Base-by-base conservation (phyloP, 345 rosid species). In the Turritis glabra region DNA sequence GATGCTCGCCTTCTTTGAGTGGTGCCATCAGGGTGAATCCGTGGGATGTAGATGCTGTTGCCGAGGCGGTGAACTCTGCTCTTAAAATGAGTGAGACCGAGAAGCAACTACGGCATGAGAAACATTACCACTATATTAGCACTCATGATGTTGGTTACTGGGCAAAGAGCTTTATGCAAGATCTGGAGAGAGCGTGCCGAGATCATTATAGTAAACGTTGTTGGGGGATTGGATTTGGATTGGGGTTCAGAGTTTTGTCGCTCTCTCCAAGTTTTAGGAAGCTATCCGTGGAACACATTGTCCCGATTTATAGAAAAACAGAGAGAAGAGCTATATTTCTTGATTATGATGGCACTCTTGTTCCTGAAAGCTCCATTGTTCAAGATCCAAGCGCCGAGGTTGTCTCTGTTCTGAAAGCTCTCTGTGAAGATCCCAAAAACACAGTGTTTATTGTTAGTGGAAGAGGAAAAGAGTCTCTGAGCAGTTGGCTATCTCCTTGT, bases 91-190 rank as follows among this genome's bases (percentile, higher is more conserved):
- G 71, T 48, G 79, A 83, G 46, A 15, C 25, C 5, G 86, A 83
- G 82, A 83, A 83, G 73, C 70, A 77, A 12, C 57, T 71, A 8
- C 47, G 76, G 9, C 80, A 77, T 71, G 80, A 71, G 65, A 77
- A 77, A 55, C 90, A 86, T 69, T 83, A 82, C 54, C 72, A 80
- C 5, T 84, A 86, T 50, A 56, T 86, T 38, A 80, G 82, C 38
- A 79, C 86, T 50, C 90, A 86, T 72, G 86, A 83, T 64, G 81
- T 86, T 51, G 88, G 82, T 57, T 86, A 84, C 53, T 86, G 90
- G 90, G 79, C 88, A 29, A 57, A 51, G 32, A 82, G 85, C 75
- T 82, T 79, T 48, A 64, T 82, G 80, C 85, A 66, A n/a, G 85
- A 83, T 63, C 63, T 83, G 22, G 83, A 83, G 73, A 77, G 76